These are phyloP conservation scores for Trichophyton simii DNA, from an alignment of 2,329 filamentous ascomycete genomes.

Conservation along the genomic window DNA sequence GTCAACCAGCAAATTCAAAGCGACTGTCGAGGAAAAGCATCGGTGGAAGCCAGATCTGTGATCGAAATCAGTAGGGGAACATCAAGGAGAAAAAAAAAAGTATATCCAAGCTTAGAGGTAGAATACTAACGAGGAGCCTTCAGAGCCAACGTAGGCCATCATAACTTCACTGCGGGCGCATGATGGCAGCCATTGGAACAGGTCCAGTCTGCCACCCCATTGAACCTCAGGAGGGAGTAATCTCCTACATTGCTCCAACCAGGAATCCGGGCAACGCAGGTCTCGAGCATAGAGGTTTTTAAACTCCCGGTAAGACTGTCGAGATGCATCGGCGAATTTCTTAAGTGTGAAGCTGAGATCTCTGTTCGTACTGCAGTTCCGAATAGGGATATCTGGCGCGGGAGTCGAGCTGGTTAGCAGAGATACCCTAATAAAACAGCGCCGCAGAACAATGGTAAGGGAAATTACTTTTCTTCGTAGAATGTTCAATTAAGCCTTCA, in stretches of 20 bases:
- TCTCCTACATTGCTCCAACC: slow-evolving; percentile 20
- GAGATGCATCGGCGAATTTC: slow-evolving; percentile 21
- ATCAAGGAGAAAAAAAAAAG: neutral
- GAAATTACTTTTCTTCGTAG: slow-evolving; percentile 22
- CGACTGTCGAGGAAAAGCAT: slow-evolving; percentile 27
- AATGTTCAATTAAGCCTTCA: slow-evolving; percentile 21
- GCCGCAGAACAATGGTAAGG: neutral
- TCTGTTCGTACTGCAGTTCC: slow-evolving; percentile 24
- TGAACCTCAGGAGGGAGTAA: slow-evolving; percentile 23
- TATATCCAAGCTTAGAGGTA: neutral
- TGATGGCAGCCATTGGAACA: slow-evolving; percentile 25
- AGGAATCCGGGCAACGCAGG: slow-evolving; percentile 23
- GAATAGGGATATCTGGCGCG: slow-evolving; percentile 21
- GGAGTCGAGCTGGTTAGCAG: neutral
- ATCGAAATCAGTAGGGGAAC: neutral
- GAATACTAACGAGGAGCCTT: slow-evolving; percentile 20
- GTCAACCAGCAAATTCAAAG: slow-evolving; percentile 24
- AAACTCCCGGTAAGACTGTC: slow-evolving; percentile 15
- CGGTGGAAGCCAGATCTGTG: slow-evolving; percentile 25
- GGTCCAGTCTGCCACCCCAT: slow-evolving; percentile 23
- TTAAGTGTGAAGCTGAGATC: slow-evolving; percentile 24
- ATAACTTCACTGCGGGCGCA: slow-evolving; percentile 26
- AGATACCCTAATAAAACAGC: neutral
- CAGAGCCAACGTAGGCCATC: slow-evolving; percentile 28
- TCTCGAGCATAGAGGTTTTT: slow-evolving; percentile 26